Conservation (phyloP, 2,329 filamentous ascomycete species). For the Calonectria pseudoreteaudii region DNA sequence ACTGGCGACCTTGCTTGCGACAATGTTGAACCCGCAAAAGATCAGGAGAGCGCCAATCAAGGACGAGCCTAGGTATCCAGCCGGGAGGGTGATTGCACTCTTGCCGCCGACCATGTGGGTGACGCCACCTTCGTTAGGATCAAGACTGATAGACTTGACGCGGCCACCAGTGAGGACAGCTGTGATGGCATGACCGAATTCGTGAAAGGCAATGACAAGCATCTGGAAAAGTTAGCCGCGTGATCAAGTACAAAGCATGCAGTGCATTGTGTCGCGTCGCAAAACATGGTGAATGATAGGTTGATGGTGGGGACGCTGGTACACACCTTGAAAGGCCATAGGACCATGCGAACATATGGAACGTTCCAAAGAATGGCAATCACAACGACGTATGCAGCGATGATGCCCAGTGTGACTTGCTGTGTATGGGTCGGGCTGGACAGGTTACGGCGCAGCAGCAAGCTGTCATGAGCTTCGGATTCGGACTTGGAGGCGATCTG, state of each 20-base stretch:
- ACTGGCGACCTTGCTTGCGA: slow-evolving; percentile 83
- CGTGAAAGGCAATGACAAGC: slow-evolving; percentile 87
- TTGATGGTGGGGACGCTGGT: not conserved
- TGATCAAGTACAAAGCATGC: not conserved
- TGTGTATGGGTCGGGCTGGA: slow-evolving; percentile 74
- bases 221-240: slow-evolving; percentile 62
- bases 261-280: not conserved
- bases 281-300: not conserved
- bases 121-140: slow-evolving; percentile 83
- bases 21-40: slow-evolving; percentile 85
- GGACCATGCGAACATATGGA: slow-evolving; percentile 77
- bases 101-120: slow-evolving; percentile 82
- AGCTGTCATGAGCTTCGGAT: slow-evolving; percentile 30
- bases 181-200: slow-evolving; percentile 81
- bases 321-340: slow-evolving; percentile 84
- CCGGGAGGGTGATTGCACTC: slow-evolving; percentile 77
- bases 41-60: slow-evolving; percentile 82
- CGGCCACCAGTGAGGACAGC: slow-evolving; percentile 78
- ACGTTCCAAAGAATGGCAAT: slow-evolving; percentile 86
- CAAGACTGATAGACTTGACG: slow-evolving; percentile 80
- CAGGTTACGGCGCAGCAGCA: slow-evolving; percentile 65
- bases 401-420: slow-evolving; percentile 76
- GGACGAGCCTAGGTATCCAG: slow-evolving; percentile 82
- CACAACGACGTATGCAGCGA: slow-evolving; percentile 76
- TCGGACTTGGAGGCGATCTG: slow-evolving; percentile 23